A percentile compares a stretch with the other conserved stretches of the same genome.
Evolutionary conservation across 1,284 basidiomycete species (phyloP).

Genomic region (Melanopsichium pennsylvanicum): DNA sequence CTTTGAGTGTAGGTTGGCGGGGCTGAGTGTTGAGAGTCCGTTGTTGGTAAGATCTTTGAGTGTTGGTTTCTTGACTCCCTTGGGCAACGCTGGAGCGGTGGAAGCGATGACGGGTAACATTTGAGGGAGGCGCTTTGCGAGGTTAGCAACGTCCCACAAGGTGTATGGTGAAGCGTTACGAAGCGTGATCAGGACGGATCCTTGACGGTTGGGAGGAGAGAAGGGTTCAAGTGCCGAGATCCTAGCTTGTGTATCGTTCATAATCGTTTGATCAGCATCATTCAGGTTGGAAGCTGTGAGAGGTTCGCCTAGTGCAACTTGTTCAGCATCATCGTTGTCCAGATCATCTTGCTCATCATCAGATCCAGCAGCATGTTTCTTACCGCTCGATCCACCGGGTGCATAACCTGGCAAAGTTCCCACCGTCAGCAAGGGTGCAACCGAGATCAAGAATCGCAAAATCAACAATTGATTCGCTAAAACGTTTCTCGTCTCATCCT

Average conservation of each 20-base stretch:
- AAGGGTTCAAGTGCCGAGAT: conserved; percentile 68
- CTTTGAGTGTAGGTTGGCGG: conserved; percentile 33
- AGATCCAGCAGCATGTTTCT: conserved; percentile 1
- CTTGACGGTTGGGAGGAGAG: conserved; percentile 66
- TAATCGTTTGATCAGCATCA: conserved; percentile 52
- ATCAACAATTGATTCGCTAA: conserved; percentile 88
- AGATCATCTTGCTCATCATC: conserved; percentile 40
- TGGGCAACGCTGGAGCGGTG: conserved; percentile 53
- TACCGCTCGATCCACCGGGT: conserved; percentile 57
- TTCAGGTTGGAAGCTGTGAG: background rate
- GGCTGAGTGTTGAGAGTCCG: conserved; percentile 30
- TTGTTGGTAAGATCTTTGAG: conserved; percentile 27
- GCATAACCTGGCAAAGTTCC: conserved; percentile 48
- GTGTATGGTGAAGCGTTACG: conserved; percentile 88
- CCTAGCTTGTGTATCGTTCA: conserved; percentile 23
- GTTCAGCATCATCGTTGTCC: conserved; percentile 14
- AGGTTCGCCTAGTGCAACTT: too few species aligned
- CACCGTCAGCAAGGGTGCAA: conserved; percentile 72
- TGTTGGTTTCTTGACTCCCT: conserved; percentile 41
- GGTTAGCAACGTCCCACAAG: conserved; percentile 73
- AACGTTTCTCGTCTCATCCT: conserved; percentile 93
- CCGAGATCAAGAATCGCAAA: conserved; percentile 82
- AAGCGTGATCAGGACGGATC: conserved; percentile 82
- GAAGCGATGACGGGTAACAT: conserved; percentile 72
- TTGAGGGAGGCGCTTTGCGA: conserved; percentile 35